Evolutionary conservation across 2,329 filamentous ascomycete species (phyloP).

Genomic region (Colletotrichum destructivum): DNA sequence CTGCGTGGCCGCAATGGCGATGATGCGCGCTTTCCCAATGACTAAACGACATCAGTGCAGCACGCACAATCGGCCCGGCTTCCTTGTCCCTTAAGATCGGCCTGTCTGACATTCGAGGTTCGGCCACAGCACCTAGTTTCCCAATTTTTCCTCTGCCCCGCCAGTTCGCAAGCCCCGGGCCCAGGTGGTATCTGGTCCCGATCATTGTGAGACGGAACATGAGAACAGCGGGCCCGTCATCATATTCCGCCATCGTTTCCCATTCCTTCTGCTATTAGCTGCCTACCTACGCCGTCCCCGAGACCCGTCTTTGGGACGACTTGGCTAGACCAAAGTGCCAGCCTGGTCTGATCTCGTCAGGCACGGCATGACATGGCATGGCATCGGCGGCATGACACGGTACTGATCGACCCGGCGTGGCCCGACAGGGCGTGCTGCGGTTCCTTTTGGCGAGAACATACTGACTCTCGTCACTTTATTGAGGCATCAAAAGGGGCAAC

Average conservation of each 20-base stretch:
- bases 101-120: slow-evolving; percentile 25
- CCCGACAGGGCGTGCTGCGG: background rate
- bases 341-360: background rate
- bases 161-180: slow-evolving; percentile 39
- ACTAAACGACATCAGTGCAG: background rate
- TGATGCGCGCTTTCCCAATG: slow-evolving; percentile 5
- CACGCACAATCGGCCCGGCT: slow-evolving; percentile 10
- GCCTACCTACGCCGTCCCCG: slow-evolving; percentile 15
- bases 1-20: slow-evolving; percentile 2
- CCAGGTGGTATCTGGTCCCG: slow-evolving; percentile 28
- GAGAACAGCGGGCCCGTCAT: slow-evolving; percentile 29
- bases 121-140: slow-evolving; percentile 2
- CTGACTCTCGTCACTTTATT: background rate
- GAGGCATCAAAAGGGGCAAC: background rate
- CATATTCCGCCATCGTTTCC: slow-evolving; percentile 18
- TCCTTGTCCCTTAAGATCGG: slow-evolving; percentile 22
- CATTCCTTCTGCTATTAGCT: slow-evolving; percentile 25
- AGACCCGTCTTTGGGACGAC: slow-evolving; percentile 29
- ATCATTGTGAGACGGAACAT: slow-evolving; percentile 36
- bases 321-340: slow-evolving; percentile 17
- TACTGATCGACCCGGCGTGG: background rate
- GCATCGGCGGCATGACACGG: background rate
- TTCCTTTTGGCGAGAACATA: background rate
- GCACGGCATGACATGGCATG: slow-evolving; percentile 9
- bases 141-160: slow-evolving; percentile 33